A percentile compares a stretch with the other conserved stretches of the same genome.
phyloP scores from a whole-genome alignment of 139 green algal species.

The Pleodorina starrii region DNA sequence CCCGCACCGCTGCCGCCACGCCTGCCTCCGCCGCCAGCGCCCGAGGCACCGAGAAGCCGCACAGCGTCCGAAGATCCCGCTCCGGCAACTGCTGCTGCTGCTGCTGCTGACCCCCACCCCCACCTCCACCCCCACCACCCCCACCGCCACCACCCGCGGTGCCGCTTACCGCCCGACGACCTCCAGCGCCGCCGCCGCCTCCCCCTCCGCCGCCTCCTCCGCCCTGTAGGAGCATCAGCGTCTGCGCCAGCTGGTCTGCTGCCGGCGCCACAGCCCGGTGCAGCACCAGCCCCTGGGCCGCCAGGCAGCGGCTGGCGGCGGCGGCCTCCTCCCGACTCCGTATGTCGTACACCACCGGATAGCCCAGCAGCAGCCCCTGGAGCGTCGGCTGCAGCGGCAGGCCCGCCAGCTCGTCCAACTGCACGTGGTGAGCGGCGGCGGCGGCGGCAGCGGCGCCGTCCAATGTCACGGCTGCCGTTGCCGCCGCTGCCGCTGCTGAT shows the following conservation, averaged over 20 bases:
- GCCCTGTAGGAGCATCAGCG: neutral
- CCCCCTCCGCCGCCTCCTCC: neutral
- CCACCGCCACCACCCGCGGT: neutral
- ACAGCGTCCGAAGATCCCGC: slow-evolving; percentile 11
- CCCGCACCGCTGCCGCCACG: slow-evolving; percentile 11
- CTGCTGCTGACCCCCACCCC: neutral
- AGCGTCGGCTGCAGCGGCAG: slow-evolving; percentile 73
- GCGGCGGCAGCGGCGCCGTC: neutral
- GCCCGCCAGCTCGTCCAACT: slow-evolving; percentile 26
- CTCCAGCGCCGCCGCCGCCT: neutral
- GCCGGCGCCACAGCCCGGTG: neutral
- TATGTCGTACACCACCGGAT: slow-evolving; percentile 75
- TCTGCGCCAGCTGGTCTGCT: neutral
- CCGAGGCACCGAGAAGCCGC: slow-evolving; percentile 13
- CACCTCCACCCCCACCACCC: neutral
- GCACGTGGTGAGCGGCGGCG: neutral
- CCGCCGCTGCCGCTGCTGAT: too few relatives aligned
- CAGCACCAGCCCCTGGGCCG: neutral
- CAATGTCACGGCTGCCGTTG: too few relatives aligned
- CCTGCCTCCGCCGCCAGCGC: neutral
- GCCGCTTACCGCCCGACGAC: neutral
- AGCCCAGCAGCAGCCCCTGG: slow-evolving; percentile 79
- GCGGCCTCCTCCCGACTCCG: slow-evolving; percentile 37
- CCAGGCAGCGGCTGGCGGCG: slow-evolving; percentile 41
- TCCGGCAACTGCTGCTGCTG: slow-evolving; percentile 21